A percentile compares a stretch with the other conserved stretches of the same genome.
These are phyloP conservation scores for Mycosarcoma mackinlayi DNA, from an alignment of 1,284 basidiomycete species.

Conservation along the genomic window DNA sequence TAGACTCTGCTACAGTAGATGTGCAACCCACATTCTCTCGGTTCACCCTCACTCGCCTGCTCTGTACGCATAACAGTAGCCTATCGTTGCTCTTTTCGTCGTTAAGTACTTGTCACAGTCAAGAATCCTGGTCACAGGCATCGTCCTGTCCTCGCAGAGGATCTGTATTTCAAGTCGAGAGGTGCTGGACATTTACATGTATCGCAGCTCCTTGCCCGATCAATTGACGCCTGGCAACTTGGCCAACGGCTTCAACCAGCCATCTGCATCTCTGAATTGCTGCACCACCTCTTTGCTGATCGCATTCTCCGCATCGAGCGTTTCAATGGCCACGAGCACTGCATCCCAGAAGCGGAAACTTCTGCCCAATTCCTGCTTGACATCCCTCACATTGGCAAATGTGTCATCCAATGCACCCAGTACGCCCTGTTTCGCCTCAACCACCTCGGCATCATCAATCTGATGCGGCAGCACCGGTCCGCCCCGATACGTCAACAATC, in stretches of 20 bases:
- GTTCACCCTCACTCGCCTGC: too few species aligned
- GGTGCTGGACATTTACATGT: too few species aligned
- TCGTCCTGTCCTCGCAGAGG: too few species aligned
- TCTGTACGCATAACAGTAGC: too few species aligned
- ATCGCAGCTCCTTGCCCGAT: too few species aligned
- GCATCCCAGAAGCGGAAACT: slow-evolving; percentile 99
- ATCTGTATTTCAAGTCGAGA: too few species aligned
- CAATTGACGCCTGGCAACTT: slow-evolving; percentile 24
- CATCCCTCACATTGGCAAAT: slow-evolving; percentile 87
- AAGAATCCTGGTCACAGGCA: too few species aligned
- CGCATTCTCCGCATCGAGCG: slow-evolving; percentile 75
- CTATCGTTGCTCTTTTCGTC: too few species aligned
- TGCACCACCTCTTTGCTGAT: slow-evolving; percentile 84
- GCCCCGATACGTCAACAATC: slow-evolving; percentile 79
- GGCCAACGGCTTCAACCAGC: slow-evolving; percentile 79
- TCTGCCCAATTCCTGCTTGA: slow-evolving; percentile 87
- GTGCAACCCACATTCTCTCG: too few species aligned
- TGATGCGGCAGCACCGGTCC: slow-evolving; percentile 72
- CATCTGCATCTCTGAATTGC: slow-evolving; percentile 93
- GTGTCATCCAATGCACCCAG: slow-evolving; percentile 91
- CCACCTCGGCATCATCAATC: slow-evolving; percentile 79
- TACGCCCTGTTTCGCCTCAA: slow-evolving; percentile 85
- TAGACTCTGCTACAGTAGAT: too few species aligned
- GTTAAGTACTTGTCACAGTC: too few species aligned
- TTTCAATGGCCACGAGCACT: slow-evolving; percentile 86